Evolutionary conservation across 306 rosid genomes (phyloP).

Genomic region (Prunus davidiana): DNA sequence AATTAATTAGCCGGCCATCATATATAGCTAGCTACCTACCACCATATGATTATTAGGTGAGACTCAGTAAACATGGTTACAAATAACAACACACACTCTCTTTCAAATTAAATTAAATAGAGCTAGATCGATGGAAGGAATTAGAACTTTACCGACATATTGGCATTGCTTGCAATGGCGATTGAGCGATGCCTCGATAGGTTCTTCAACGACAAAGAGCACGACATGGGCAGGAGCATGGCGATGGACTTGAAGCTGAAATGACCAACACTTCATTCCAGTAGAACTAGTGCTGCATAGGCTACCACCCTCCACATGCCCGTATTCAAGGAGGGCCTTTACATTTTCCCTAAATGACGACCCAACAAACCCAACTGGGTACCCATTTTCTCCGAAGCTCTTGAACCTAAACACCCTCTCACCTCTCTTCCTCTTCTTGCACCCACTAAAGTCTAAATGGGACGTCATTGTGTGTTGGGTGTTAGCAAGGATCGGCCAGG

Average conservation of each 20-base stretch:
- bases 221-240: conserved; percentile 67
- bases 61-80: not conserved
- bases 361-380: conserved; percentile 55
- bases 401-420: conserved; percentile 76
- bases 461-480: conserved; percentile 40
- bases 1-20: not conserved
- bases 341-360: conserved; percentile 67
- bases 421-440: conserved; percentile 75
- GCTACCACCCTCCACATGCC: conserved; percentile 48
- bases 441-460: conserved; percentile 47
- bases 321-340: conserved; percentile 61
- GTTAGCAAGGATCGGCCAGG: not conserved
- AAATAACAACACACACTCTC: not conserved
- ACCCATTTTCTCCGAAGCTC: conserved; percentile 71
- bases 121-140: not conserved
- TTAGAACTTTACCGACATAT: conserved; percentile 56
- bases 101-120: not conserved
- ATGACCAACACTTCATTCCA: conserved; percentile 73
- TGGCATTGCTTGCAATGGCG: conserved; percentile 79
- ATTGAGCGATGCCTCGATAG: conserved; percentile 37
- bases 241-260: conserved; percentile 71
- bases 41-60: not conserved
- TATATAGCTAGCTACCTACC: not conserved
- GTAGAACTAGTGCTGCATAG: not conserved
- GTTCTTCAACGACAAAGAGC: conserved; percentile 67